Conservation (phyloP, 2,329 filamentous ascomycete genomes). For the Neofusicoccum kwambonambiense region DNA sequence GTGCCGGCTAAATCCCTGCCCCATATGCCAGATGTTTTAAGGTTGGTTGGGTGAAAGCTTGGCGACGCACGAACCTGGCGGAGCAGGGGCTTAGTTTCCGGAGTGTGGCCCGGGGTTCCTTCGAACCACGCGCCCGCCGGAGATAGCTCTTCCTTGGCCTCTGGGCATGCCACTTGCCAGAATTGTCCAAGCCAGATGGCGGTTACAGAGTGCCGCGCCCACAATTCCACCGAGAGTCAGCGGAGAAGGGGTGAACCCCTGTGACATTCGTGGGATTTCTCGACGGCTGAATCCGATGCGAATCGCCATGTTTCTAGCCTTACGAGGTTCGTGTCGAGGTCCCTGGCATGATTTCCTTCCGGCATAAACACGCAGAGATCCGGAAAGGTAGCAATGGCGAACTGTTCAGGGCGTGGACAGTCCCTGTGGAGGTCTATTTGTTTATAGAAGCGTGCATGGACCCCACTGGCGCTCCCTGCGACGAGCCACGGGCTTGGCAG, state of each 20-base stretch:
- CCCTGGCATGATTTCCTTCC: background rate
- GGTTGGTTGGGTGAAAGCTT: constrained; percentile 4
- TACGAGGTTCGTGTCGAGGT: background rate
- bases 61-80: background rate
- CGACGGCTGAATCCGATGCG: background rate
- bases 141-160: background rate
- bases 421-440: background rate
- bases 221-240: background rate
- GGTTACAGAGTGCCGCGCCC: background rate
- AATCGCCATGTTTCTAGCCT: background rate
- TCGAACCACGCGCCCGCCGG: background rate
- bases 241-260: background rate
- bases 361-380: background rate
- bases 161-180: background rate
- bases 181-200: background rate
- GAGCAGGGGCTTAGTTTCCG: background rate
- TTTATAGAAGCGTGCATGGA: background rate
- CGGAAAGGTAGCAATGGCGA: background rate
- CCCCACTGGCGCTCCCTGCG: background rate
- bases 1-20: background rate
- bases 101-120: constrained; percentile 1
- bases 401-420: background rate
- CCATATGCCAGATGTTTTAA: constrained; percentile 13
- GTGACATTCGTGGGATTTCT: constrained; percentile 8
- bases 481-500: constrained; percentile 5